Conservation (phyloP, 352 stramenopile genomes). For the Pythium rishiriense region DNA sequence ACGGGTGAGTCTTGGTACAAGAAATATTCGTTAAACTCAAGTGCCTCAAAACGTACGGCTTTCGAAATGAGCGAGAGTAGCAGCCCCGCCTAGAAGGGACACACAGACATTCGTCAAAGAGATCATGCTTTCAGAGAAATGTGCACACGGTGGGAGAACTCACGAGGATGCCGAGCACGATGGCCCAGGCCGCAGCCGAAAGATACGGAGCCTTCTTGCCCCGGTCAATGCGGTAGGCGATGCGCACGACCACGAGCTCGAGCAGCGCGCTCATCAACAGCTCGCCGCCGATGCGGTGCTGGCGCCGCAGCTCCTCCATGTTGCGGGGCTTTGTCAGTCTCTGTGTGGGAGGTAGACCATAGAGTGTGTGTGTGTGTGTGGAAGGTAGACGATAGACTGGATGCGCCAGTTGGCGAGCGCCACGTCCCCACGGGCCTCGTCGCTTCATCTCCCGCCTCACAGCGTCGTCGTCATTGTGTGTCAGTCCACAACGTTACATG, state of each 20-base stretch:
- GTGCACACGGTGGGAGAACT: background rate
- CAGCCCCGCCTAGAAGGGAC: constrained; percentile 11
- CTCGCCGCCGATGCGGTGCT: constrained; percentile 44
- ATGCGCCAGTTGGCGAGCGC: too few species aligned
- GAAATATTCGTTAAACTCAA: background rate
- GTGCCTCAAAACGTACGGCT: constrained; percentile 11
- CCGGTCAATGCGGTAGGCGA: constrained; percentile 58
- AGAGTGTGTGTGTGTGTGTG: too few species aligned
- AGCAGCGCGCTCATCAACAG: constrained; percentile 48
- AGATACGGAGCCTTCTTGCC: constrained; percentile 37
- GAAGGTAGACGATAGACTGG: too few species aligned
- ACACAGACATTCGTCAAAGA: background rate
- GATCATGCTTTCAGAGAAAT: background rate
- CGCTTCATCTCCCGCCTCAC: too few species aligned
- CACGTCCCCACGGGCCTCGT: too few species aligned
- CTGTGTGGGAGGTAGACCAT: too few species aligned
- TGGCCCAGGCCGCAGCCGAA: constrained; percentile 54
- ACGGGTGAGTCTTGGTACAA: background rate
- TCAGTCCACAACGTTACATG: too few species aligned
- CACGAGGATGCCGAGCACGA: constrained; percentile 50
- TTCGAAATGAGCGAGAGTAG: constrained; percentile 23
- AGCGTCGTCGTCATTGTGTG: too few species aligned
- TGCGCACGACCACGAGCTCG: constrained; percentile 52
- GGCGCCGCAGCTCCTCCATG: constrained; percentile 23
- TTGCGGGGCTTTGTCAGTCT: too few species aligned